These are phyloP conservation scores for Heimioporus sp. DNA, from an alignment of 768 basidiomycete genomes.

Conservation along the genomic window DNA sequence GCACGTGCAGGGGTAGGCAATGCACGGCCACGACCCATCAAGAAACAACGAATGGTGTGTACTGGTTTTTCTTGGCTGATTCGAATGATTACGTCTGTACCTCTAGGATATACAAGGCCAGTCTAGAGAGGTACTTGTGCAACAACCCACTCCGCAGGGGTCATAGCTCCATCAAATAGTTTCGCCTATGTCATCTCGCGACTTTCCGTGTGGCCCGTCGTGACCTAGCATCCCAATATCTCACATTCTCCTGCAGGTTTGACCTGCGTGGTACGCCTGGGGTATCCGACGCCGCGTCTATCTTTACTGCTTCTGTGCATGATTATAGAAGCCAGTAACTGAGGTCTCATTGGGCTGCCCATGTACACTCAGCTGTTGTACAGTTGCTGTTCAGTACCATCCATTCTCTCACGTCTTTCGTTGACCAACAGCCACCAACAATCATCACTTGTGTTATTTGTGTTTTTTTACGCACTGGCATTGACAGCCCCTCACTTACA, in stretches of 20 bases:
- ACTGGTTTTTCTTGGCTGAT: not conserved
- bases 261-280: constrained; percentile 7
- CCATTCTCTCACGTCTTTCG: constrained; percentile 12
- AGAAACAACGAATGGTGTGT: constrained; percentile 74
- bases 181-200: constrained; percentile 3
- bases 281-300: constrained; percentile 1
- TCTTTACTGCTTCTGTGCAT: constrained; percentile 8
- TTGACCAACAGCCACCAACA: constrained; percentile 17
- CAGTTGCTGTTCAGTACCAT: constrained; percentile 19
- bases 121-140: constrained; percentile 57
- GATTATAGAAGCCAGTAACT: constrained; percentile 10
- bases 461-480: constrained; percentile 17
- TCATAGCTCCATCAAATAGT: constrained; percentile 33
- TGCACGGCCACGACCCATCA: constrained; percentile 64
- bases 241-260: constrained; percentile 9
- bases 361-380: constrained; percentile 25
- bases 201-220: constrained; percentile 6
- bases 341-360: constrained; percentile 10
- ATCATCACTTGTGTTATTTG: constrained; percentile 24
- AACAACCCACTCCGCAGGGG: constrained; percentile 74
- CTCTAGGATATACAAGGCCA: constrained; percentile 63
- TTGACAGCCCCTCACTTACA: constrained; percentile 8
- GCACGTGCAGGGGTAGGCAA: constrained; percentile 58
- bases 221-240: constrained; percentile 7
- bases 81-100: no score